Base-by-base conservation (phyloP, 2,329 filamentous ascomycete species). In the Myriosclerotinia scirpicola region DNA sequence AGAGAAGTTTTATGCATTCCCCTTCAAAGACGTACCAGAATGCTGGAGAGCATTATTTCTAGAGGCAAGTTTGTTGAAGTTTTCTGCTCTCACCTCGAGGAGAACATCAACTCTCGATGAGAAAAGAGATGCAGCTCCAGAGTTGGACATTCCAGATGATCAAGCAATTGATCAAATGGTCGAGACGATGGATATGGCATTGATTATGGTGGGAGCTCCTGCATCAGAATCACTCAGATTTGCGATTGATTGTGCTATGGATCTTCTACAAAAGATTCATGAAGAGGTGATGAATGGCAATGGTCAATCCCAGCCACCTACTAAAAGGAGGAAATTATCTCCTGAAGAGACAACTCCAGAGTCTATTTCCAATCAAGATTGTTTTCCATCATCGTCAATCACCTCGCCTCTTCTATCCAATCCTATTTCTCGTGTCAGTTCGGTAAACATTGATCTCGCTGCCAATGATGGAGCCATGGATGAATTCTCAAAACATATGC, bases 41-140 rank as follows among this genome's bases (percentile, higher is more conserved):
- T 86, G 84, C 73, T 95, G 91, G 91, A 81, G 88, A 34, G 81
- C 87, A 69, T 78, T 93, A 6, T 93, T 91, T 74, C 88, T 88
- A 0, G 89, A 93, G 65, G 86, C 88, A 1, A 85, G 85, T 65
- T 82, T 94, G 14, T 81, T 90, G 73, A 85, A 85, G 71, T 88
- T 87, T 30, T 79, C 81, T 69, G 70, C 67, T 69, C 36, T 74
- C 9, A 55, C 78, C 12, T 66, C 70, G 78, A 26, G 71, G 67
- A 66, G 71, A 8, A 2, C 15, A 60, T 68, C 36, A 69, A 69
- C 66, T 46, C 8, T 20, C 60, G 62, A 46, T 54, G 54, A 38
- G 2, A 17, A 58, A 7, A 8, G 17, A 22, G 14, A 22, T 7
- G 7, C 20, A 11, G 15, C 15, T 44, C 8, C 22, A 42, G n/a